Evolutionary conservation across 2,329 filamentous ascomycete species (phyloP), one percentile per base, ranked within the genome.

Genomic region (Alternaria triticimaculans): DNA sequence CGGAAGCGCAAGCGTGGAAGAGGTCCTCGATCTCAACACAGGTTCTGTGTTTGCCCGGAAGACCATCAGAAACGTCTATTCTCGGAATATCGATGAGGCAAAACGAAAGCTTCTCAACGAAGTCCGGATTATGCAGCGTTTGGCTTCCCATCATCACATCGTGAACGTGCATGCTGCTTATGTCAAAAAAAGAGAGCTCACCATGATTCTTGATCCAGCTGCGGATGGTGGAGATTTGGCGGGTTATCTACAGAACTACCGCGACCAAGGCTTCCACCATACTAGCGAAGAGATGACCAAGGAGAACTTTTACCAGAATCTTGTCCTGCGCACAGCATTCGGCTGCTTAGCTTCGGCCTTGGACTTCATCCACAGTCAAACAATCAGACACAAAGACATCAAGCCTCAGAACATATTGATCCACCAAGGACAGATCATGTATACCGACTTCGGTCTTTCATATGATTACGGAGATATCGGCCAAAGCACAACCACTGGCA

Each of bases 321-420:
- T 0, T 12, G 14, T n/a, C 4, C 4, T 53, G 28, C 18, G 28
- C 10, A 37, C 4, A 6, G 28, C 33, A 3, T 72, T 70, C 37
- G 70, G 70, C 3, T 72, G 68, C 49, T 51, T 72, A 3, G 59
- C 66, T 3, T 56, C 41, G 14, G 67, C 63, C 0, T 30, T 72
- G 11, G 46, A 54, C 2, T 71, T 62, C 43, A 63, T 72, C 18
- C 68, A 72, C 20, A 6, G n/a, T 0, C 54, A 64, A 7, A 58
- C 43, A 0, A 64, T 72, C 18, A 25, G 68, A 12, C 67, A 72
- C 51, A 65, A 67, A 33, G 70, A 72, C 23, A 67, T 72, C 30
- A 74, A 74, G 21, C 67, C 71, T 2, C 57, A 55, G 6, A 73
- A 72, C 30, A 71, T 72, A 26, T 60, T 72, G 7, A 33, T 73